These are phyloP conservation scores for Entamoeba histolytica DNA, from an alignment of 208 protist genomes.

Conservation along the genomic window DNA sequence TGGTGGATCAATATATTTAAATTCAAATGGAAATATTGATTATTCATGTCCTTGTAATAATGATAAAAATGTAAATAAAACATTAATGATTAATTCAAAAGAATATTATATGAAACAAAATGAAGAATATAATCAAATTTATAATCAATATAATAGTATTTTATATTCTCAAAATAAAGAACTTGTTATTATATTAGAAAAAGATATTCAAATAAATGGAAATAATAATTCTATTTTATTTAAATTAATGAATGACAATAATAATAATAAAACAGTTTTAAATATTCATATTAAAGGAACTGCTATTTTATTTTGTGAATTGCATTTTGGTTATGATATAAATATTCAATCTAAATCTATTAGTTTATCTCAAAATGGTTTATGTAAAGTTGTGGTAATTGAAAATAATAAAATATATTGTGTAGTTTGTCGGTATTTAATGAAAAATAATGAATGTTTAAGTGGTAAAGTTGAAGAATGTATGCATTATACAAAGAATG, in stretches of 20 bases:
- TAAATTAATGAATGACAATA: background rate
- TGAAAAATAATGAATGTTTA: background rate
- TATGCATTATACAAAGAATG: background rate
- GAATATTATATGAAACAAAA: background rate
- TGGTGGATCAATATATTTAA: background rate
- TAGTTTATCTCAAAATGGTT: too few species aligned
- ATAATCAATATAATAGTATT: background rate
- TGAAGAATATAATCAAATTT: background rate
- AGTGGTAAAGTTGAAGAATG: background rate
- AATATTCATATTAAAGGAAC: too few species aligned
- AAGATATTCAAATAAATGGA: background rate
- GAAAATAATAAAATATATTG: too few species aligned
- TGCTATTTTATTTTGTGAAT: too few species aligned
- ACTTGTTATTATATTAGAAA: background rate
- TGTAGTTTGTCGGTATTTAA: too few species aligned
- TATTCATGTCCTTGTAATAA: background rate
- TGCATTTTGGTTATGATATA: too few species aligned
- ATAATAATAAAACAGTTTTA: background rate
- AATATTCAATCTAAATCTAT: too few species aligned
- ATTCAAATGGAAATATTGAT: background rate
- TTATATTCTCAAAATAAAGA: background rate
- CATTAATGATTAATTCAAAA: background rate
- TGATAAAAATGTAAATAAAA: background rate
- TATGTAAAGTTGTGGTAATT: too few species aligned
- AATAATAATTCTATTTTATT: background rate